Base-by-base conservation (phyloP, 768 basidiomycete species). In the Coprinellus aureogranulatus region DNA sequence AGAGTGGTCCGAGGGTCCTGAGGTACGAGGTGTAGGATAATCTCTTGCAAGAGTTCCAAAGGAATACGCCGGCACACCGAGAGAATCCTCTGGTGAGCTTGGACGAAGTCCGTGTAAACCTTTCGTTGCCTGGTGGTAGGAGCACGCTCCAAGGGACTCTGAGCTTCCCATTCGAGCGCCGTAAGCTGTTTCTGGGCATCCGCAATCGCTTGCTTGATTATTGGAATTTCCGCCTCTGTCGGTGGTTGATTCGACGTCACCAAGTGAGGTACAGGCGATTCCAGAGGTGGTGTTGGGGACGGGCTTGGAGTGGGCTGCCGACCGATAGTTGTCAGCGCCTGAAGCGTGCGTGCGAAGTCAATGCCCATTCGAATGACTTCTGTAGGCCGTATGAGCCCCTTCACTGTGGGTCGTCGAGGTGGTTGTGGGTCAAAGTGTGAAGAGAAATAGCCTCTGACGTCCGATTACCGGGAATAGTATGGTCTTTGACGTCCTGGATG, bases 171-270 rank as follows among this genome's bases (percentile, higher is more conserved):
- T 34, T 56, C 46, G 12, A 56, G n/a, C 9, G 25, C 28, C 3
- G 45, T 22, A 9, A 58, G 42, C 16, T 22, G 39, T 12, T 14
- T 39, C 34, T 58, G 44, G 18, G 57, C 52, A 1, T 20, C 27
- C 20, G 41, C 44, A 23, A 58, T 53, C 10, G 44, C 45, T 45
- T 41, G 42, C 25, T 53, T 34, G 37, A 53, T 42, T 10, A 3
- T n/a, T 18, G 51, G 25, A 10, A 20, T 41, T 34, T 57, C 22
- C 10, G 22, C 22, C 2, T 57, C 56, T 1, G 49, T 52, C 16
- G 56, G 56, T 5, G 56, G 49, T 6, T 27, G 23, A 23, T 57
- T 57, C 23, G 56, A 44, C 39, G 20, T 12, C 18, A 57, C 8
- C 6, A 52, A 26, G 22, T 50, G 39, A 1, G 56, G 56, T 26